Base-by-base conservation (phyloP, 805 yeast genomes). In the Priceomyces haplophilus region DNA sequence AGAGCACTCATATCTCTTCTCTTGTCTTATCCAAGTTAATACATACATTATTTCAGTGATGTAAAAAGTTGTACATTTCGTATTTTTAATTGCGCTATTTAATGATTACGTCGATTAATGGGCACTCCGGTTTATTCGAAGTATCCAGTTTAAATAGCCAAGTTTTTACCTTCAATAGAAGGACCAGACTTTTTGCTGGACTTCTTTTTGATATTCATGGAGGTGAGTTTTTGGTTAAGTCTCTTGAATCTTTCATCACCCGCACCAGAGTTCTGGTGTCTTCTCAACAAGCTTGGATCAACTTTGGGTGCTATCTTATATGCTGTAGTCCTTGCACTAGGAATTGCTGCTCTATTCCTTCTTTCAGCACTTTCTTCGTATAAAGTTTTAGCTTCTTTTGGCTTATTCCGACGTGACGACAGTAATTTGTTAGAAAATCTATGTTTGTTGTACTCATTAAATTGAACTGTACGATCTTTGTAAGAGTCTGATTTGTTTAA, bases 401-500 rank as follows among this genome's bases (percentile, higher is more conserved):
- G 53, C 52, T 57, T 61, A 41, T 53, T 52, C 29, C 52, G 58
- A 43, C 65, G 54, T 44, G 56, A 52, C 20, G 70, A 54, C 20
- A 66, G 57, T 45, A 75, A 62, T 50, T 71, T 67, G 50, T 71
- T 68, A 47, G 68, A 68, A 59, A 66, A 75, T 50, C 69, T 74
- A 52, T 72, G 73, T 58, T 79, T 77, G 61, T 84, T 85, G 65
- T 86, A 89, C 36, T 79, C 80, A 47, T 80, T 77, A 47, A 82
- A 76, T 54, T 76, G 77, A 47, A 91, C 83, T 47, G 80, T 73
- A 66, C 87, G 82, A 64, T 91, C 97, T 62, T 93, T 82, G 71
- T 90, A 91, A 55, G 90, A 88, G 64, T 91, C 98, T 3, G 95
- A 84, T 47, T 96, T 84, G 52, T 96, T 96, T 76, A 93, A 87